Evolutionary conservation across 2,329 filamentous ascomycete genomes (phyloP).

Genomic region (Pseudopyrenochaeta lycopersici): DNA sequence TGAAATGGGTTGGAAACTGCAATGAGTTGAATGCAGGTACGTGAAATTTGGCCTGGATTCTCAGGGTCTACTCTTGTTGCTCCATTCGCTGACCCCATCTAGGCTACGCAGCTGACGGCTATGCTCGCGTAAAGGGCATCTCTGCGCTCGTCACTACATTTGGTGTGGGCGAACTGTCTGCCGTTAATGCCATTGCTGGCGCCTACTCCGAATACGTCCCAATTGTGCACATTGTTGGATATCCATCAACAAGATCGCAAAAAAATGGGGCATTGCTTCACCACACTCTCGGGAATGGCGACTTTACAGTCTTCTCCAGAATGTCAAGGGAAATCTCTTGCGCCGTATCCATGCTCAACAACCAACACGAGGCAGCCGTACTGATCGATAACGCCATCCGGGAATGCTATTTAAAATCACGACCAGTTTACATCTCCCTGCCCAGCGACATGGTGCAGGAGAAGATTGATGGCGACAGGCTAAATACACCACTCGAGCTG

Average conservation of each 20-base stretch:
- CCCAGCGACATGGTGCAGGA: slow-evolving; percentile 82
- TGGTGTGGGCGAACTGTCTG: slow-evolving; percentile 59
- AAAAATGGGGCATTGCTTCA: slow-evolving; percentile 55
- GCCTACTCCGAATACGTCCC: slow-evolving; percentile 58
- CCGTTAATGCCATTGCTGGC: slow-evolving; percentile 58
- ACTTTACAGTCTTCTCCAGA: slow-evolving; percentile 83
- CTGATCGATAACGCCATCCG: slow-evolving; percentile 81
- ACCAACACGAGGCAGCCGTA: slow-evolving; percentile 73
- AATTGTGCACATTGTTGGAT: slow-evolving; percentile 59
- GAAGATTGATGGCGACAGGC: slow-evolving; percentile 76
- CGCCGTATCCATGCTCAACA: slow-evolving; percentile 74
- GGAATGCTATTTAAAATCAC: slow-evolving; percentile 76
- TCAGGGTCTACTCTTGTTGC: background rate
- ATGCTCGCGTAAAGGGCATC: slow-evolving; percentile 57
- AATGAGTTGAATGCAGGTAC: slow-evolving; percentile 68
- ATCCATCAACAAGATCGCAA: slow-evolving; percentile 53
- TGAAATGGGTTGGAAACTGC: slow-evolving; percentile 68
- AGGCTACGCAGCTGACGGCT: slow-evolving; percentile 59
- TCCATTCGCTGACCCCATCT: slow-evolving; percentile 12
- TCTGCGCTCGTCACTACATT: slow-evolving; percentile 59
- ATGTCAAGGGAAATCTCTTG: slow-evolving; percentile 80
- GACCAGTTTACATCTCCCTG: slow-evolving; percentile 84
- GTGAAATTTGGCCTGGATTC: slow-evolving; percentile 12
- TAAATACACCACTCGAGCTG: slow-evolving; percentile 76
- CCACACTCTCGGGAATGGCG: slow-evolving; percentile 63